phyloP scores from a whole-genome alignment of 129 eudicot species.

The Arctium minus region DNA sequence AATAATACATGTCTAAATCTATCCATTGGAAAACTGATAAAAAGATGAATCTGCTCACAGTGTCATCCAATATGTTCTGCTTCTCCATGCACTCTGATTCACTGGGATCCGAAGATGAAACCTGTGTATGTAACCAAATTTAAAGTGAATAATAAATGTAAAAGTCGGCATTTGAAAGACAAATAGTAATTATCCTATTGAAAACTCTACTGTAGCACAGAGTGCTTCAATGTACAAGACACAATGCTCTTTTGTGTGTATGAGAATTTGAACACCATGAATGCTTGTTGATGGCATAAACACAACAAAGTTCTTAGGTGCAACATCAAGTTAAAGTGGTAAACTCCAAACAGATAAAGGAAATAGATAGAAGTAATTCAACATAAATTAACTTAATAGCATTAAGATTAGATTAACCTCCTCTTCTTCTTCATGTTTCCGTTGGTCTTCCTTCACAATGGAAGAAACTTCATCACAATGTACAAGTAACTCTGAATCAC shows the following conservation, averaged over 20 bases:
- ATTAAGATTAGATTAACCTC: conserved; percentile 22
- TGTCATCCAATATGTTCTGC: conserved; percentile 10
- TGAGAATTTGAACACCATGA: background rate
- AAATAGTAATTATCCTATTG: background rate
- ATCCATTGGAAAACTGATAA: background rate
- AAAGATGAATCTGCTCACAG: background rate
- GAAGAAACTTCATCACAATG: conserved; percentile 13
- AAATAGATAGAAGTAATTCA: background rate
- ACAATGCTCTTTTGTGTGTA: background rate
- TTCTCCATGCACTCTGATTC: conserved; percentile 9
- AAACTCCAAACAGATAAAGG: too few relatives aligned
- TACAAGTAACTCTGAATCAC: conserved; percentile 17
- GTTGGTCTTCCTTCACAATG: background rate
- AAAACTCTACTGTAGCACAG: background rate
- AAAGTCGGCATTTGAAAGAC: background rate
- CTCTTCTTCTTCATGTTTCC: conserved; percentile 15
- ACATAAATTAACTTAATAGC: background rate
- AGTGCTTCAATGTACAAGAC: background rate
- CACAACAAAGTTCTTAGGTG: background rate
- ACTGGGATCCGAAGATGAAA: background rate
- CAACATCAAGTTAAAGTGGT: background rate
- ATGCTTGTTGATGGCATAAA: background rate
- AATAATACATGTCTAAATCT: background rate
- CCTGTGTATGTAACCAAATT: conserved; percentile 7
- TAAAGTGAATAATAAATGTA: background rate